Percentiles rank a stretch among this genome's conserved stretches.
These are phyloP conservation scores for Trichoderma sp. DNA, from an alignment of 2,329 filamentous ascomycete species.

Conservation along the genomic window DNA sequence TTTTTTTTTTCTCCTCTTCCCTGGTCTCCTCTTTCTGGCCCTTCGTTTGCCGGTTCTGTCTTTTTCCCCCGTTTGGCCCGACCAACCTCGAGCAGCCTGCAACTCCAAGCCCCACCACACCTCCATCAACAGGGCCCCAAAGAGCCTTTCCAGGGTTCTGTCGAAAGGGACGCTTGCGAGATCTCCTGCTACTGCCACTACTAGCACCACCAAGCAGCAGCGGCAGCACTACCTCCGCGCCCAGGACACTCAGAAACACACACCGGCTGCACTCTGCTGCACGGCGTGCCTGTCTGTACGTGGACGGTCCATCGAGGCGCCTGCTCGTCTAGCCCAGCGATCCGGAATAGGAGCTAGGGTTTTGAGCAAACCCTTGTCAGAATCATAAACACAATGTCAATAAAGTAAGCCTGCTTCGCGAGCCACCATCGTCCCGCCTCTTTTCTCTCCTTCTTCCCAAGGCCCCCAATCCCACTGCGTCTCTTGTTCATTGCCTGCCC, in stretches of 20 bases:
- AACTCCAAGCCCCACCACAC: conserved; percentile 26
- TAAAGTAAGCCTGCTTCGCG: conserved; percentile 53
- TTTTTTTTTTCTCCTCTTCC: conserved; percentile 13
- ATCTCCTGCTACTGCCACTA: conserved; percentile 21
- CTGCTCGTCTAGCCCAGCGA: conserved; percentile 29
- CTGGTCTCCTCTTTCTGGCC: conserved; percentile 4
- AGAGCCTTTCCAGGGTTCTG: conserved; percentile 23
- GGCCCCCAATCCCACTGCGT: conserved; percentile 18
- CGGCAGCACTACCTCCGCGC: neutral
- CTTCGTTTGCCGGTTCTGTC: neutral
- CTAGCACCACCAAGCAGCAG: neutral
- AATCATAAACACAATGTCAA: conserved; percentile 52
- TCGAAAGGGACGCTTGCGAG: conserved; percentile 25
- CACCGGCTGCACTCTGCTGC: conserved; percentile 28
- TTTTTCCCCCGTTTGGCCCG: conserved; percentile 19
- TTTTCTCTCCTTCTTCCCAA: conserved; percentile 32
- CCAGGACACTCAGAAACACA: conserved; percentile 9
- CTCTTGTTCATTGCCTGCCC: conserved; percentile 30
- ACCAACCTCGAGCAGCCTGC: conserved; percentile 25
- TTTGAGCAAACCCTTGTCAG: conserved; percentile 41
- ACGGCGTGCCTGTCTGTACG: conserved; percentile 28
- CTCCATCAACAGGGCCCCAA: conserved; percentile 7
- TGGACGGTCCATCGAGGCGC: conserved; percentile 25
- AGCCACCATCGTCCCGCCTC: conserved; percentile 28
- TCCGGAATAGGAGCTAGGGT: conserved; percentile 40